Evolutionary conservation across 2,329 filamentous ascomycete species (phyloP).

Genomic region (Sporothrix curviconia): DNA sequence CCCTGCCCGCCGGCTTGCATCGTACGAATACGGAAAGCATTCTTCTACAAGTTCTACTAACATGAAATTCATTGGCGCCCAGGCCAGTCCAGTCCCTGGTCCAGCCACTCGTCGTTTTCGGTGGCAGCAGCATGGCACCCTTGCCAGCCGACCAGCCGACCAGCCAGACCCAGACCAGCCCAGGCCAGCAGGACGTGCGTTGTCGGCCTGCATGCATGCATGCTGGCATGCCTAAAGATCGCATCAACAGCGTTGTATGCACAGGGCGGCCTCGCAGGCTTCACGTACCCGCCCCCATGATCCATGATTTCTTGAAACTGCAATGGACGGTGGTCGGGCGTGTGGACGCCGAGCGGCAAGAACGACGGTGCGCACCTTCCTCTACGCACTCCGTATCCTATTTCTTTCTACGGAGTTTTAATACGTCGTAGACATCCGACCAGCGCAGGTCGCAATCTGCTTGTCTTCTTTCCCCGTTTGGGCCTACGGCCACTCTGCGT

Average conservation of each 20-base stretch:
- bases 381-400: not conserved
- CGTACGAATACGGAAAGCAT: not conserved
- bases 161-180: slow-evolving; percentile 1
- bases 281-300: too few species aligned
- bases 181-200: not conserved
- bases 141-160: not conserved
- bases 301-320: too few species aligned
- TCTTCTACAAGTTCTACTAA: not conserved
- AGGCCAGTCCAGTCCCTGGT: not conserved
- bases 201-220: not conserved
- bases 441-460: not conserved
- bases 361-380: not conserved
- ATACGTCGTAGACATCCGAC: too few species aligned
- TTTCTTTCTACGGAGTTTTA: too few species aligned
- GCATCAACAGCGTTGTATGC: not conserved
- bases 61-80: not conserved
- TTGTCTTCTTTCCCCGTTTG: not conserved
- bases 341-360: not conserved
- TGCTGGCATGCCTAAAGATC: slow-evolving; percentile 1
- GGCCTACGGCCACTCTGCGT: not conserved
- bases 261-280: not conserved
- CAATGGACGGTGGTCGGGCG: not conserved
- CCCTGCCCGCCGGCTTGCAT: not conserved
- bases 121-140: too few species aligned
- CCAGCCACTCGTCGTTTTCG: too few species aligned